phyloP scores from a whole-genome alignment of 2,329 filamentous ascomycete species.

The Phialophora verrucosa region DNA sequence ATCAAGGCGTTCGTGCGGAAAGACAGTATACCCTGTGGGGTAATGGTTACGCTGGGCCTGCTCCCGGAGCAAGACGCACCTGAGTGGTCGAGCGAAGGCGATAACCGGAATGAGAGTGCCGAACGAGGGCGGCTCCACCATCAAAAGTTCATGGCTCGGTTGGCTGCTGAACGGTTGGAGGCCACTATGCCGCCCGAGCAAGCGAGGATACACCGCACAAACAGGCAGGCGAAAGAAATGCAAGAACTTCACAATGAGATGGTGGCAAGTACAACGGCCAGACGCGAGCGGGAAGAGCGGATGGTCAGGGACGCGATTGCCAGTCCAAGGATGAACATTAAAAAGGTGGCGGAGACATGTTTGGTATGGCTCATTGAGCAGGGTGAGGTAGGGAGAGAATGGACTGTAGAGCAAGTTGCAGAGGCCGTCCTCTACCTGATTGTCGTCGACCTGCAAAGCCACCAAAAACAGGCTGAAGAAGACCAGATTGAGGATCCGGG shows the following conservation, averaged over 20 bases:
- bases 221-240: conserved; percentile 34
- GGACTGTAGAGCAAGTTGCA: conserved; percentile 37
- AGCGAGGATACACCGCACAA: conserved; percentile 37
- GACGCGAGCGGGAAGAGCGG: conserved; percentile 39
- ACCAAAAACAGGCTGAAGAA: not conserved
- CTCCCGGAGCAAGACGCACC: conserved; percentile 40
- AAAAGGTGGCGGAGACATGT: conserved; percentile 39
- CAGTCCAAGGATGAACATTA: conserved; percentile 40
- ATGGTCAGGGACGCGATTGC: conserved; percentile 40
- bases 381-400: conserved; percentile 39
- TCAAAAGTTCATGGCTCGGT: conserved; percentile 34
- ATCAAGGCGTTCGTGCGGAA: conserved; percentile 38
- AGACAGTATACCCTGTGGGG: conserved; percentile 41
- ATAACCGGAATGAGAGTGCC: conserved; percentile 26
- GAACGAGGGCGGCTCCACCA: conserved; percentile 29
- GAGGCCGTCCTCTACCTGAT: conserved; percentile 42
- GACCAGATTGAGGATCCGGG: conserved; percentile 13
- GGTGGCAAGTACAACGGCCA: conserved; percentile 23
- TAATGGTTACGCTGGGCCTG: conserved; percentile 42
- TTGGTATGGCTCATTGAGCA: conserved; percentile 39
- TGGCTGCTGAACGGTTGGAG: conserved; percentile 37
- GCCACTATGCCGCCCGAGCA: conserved; percentile 41
- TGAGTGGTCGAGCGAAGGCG: conserved; percentile 37
- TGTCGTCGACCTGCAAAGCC: conserved; percentile 36
- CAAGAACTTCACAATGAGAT: conserved; percentile 36